Conservation (phyloP, 257 asterid genomes). For the Nicotiana noctiflora region DNA sequence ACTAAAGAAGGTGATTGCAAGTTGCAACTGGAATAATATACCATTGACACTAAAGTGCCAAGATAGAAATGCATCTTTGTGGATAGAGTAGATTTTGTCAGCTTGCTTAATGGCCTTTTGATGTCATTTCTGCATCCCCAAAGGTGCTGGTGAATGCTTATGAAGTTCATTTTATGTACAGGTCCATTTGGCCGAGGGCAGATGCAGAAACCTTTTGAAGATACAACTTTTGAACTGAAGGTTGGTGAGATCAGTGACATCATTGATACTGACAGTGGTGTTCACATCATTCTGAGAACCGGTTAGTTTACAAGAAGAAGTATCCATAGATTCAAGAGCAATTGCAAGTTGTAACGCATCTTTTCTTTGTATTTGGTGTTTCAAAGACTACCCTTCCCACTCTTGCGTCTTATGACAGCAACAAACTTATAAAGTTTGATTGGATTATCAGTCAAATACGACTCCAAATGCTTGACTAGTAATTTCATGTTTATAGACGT, state of each 20-base stretch:
- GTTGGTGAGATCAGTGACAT: constrained; percentile 75
- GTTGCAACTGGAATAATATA: background rate
- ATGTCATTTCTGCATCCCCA: background rate
- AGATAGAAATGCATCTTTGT: background rate
- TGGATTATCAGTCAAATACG: background rate
- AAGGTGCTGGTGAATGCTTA: background rate
- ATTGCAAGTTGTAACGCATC: background rate
- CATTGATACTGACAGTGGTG: constrained; percentile 87
- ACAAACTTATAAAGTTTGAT: background rate
- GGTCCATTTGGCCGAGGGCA: constrained; percentile 76
- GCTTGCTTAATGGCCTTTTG: background rate
- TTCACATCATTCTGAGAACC: constrained; percentile 76
- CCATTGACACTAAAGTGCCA: background rate
- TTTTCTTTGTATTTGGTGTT: background rate
- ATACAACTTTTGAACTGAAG: constrained; percentile 51
- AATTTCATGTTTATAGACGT: background rate
- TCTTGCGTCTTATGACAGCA: background rate
- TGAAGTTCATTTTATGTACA: constrained; percentile 14
- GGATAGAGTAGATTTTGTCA: background rate
- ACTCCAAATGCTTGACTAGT: background rate
- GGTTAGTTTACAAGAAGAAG: constrained; percentile 13
- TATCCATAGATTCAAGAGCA: background rate
- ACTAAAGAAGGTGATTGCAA: background rate
- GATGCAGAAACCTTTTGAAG: constrained; percentile 96
- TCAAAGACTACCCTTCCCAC: background rate